phyloP scores from a whole-genome alignment of 2,329 filamentous ascomycete genomes.

The Penicillium sp. region DNA sequence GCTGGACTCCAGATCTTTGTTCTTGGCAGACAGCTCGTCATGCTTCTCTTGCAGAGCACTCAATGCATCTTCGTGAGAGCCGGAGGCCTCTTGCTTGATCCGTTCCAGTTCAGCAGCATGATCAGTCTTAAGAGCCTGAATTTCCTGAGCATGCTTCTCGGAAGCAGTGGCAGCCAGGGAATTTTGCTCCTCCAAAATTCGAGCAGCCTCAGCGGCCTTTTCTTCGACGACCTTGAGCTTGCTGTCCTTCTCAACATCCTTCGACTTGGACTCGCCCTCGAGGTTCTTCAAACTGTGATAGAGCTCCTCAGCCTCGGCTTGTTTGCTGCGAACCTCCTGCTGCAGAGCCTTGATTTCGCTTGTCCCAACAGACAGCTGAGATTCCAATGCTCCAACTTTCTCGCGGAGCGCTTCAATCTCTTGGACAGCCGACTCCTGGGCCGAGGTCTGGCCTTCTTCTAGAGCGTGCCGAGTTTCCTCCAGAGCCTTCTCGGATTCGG shows the following conservation, averaged over 20 bases:
- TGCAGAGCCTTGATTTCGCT: slow-evolving; percentile 37
- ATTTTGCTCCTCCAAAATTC: slow-evolving; percentile 36
- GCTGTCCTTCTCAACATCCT: slow-evolving; percentile 36
- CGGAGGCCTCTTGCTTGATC: slow-evolving; percentile 30
- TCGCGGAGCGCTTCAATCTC: slow-evolving; percentile 38
- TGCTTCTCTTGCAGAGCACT: slow-evolving; percentile 35
- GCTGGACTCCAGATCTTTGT: slow-evolving; percentile 29
- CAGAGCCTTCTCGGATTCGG: slow-evolving; percentile 34
- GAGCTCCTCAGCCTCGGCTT: slow-evolving; percentile 38
- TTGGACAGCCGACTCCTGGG: slow-evolving; percentile 34
- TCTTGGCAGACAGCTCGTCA: slow-evolving; percentile 31
- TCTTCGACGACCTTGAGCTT: slow-evolving; percentile 35
- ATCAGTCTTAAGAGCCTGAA: slow-evolving; percentile 35
- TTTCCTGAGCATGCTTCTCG: slow-evolving; percentile 34
- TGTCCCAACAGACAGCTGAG: slow-evolving; percentile 30
- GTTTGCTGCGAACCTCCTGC: slow-evolving; percentile 35
- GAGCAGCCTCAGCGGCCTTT: slow-evolving; percentile 33
- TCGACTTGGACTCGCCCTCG: slow-evolving; percentile 39
- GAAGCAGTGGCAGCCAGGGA: slow-evolving; percentile 28
- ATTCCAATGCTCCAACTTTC: slow-evolving; percentile 35
- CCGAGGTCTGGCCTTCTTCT: slow-evolving; percentile 35
- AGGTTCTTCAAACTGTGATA: slow-evolving; percentile 38
- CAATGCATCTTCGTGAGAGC: slow-evolving; percentile 31
- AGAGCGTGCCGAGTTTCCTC: slow-evolving; percentile 32
- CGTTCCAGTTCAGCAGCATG: slow-evolving; percentile 38